Evolutionary conservation across 345 rosid species (phyloP).

Genomic region (Aquilaria sinensis): DNA sequence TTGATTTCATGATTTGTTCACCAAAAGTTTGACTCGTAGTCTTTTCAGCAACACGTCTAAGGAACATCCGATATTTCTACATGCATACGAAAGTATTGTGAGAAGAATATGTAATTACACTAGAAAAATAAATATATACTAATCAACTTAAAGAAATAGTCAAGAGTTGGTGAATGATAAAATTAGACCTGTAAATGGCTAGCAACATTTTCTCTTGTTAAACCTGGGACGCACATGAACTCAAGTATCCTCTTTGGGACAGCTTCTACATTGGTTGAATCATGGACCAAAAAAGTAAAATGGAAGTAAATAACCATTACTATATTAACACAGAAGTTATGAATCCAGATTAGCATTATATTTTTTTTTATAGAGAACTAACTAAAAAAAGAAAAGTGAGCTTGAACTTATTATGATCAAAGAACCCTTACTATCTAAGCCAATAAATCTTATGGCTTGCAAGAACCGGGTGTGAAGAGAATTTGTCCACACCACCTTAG

Average conservation of each 20-base stretch:
- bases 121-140: too few relatives aligned
- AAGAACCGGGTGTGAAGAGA: conserved; percentile 11
- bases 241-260: conserved; percentile 43
- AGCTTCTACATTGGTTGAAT: conserved; percentile 8
- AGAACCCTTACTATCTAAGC: conserved; percentile 7
- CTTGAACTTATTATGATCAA: not conserved
- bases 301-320: not conserved
- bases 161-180: too few relatives aligned
- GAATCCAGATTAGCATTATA: not conserved
- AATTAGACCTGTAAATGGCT: conserved; percentile 28
- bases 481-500: conserved; percentile 15
- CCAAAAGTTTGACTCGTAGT: conserved; percentile 4
- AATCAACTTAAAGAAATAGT: too few relatives aligned
- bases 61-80: conserved; percentile 65
- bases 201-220: conserved; percentile 37
- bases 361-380: not conserved
- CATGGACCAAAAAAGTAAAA: not conserved
- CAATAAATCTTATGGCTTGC: conserved; percentile 8
- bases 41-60: conserved; percentile 36
- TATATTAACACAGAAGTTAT: not conserved
- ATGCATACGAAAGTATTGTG: not conserved
- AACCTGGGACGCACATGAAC: conserved; percentile 32
- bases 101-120: too few relatives aligned
- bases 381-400: not conserved
- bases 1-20: conserved; percentile 20